A percentile compares a stretch with the other conserved stretches of the same genome.
Evolutionary conservation across 106 monocot species (phyloP).

Genomic region (Posidonia australis): DNA sequence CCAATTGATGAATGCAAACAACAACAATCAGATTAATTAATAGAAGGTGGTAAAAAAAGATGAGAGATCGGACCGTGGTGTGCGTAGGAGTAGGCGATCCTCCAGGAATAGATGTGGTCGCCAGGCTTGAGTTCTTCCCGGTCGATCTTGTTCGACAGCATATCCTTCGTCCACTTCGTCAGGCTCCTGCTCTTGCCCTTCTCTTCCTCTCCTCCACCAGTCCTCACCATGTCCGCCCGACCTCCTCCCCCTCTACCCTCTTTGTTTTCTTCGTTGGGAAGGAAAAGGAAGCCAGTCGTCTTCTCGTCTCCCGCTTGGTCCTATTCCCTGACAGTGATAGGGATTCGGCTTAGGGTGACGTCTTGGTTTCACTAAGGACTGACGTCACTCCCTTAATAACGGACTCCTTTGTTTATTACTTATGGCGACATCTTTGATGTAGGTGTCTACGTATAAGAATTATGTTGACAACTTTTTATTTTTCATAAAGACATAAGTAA

Average conservation of each 20-base stretch:
- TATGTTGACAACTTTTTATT: no score
- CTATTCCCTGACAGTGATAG: no score
- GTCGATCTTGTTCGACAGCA: slow-evolving; percentile 42
- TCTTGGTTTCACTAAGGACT: no score
- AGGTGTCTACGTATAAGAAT: no score
- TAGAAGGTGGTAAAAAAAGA: neutral
- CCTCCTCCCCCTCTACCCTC: neutral
- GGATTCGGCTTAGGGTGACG: no score
- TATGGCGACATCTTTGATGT: no score
- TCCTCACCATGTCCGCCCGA: neutral
- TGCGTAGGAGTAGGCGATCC: slow-evolving; percentile 54
- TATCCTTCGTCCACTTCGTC: slow-evolving; percentile 27
- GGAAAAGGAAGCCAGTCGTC: no score
- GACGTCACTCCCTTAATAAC: no score
- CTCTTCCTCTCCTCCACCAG: neutral
- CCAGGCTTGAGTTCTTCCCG: slow-evolving; percentile 46
- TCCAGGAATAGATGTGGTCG: slow-evolving; percentile 75
- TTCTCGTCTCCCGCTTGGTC: no score
- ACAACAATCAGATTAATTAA: neutral
- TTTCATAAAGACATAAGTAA: no score
- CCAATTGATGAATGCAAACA: neutral
- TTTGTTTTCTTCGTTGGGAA: neutral
- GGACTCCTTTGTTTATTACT: no score
- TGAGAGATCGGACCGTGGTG: slow-evolving; percentile 36
- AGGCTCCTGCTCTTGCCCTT: no score